A percentile compares a stretch with the other conserved stretches of the same genome.
Evolutionary conservation across 495 filamentous ascomycete species (phyloP).

Genomic region (Xylaria intraflava): DNA sequence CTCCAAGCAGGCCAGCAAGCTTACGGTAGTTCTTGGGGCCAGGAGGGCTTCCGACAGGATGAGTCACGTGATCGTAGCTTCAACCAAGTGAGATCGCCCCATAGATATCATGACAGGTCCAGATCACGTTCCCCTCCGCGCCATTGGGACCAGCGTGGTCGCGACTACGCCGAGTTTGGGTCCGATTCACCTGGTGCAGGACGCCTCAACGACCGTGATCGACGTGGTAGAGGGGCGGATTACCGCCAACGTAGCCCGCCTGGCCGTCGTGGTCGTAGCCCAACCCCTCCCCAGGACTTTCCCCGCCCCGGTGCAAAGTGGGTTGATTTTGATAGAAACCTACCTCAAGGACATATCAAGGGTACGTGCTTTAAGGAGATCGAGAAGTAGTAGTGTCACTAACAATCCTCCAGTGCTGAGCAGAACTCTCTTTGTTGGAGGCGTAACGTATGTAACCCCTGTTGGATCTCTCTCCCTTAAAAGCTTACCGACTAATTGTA

Average conservation of each 20-base stretch:
- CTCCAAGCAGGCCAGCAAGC: slow-evolving; percentile 19
- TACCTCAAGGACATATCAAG: slow-evolving; percentile 74
- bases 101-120: slow-evolving; percentile 63
- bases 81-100: slow-evolving; percentile 47
- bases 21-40: slow-evolving; percentile 26
- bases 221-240: slow-evolving; percentile 50
- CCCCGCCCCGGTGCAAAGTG: slow-evolving; percentile 54
- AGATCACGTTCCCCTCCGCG: slow-evolving; percentile 64
- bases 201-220: slow-evolving; percentile 52
- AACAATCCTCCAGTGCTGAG: slow-evolving; percentile 59
- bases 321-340: slow-evolving; percentile 68
- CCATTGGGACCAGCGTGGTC: slow-evolving; percentile 52
- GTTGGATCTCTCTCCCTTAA: background rate
- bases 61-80: slow-evolving; percentile 60
- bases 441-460: slow-evolving; percentile 68
- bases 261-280: slow-evolving; percentile 53
- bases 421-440: slow-evolving; percentile 91
- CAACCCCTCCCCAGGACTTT: slow-evolving; percentile 44
- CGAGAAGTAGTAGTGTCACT: slow-evolving; percentile 8
- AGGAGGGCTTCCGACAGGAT: slow-evolving; percentile 32
- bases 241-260: slow-evolving; percentile 82
- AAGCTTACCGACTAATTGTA: slow-evolving; percentile 10
- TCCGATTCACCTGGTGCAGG: slow-evolving; percentile 50
- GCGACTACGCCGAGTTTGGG: slow-evolving; percentile 38
- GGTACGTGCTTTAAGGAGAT: slow-evolving; percentile 38